phyloP scores from a whole-genome alignment of 805 yeast genomes.

The Metschnikowia matae region DNA sequence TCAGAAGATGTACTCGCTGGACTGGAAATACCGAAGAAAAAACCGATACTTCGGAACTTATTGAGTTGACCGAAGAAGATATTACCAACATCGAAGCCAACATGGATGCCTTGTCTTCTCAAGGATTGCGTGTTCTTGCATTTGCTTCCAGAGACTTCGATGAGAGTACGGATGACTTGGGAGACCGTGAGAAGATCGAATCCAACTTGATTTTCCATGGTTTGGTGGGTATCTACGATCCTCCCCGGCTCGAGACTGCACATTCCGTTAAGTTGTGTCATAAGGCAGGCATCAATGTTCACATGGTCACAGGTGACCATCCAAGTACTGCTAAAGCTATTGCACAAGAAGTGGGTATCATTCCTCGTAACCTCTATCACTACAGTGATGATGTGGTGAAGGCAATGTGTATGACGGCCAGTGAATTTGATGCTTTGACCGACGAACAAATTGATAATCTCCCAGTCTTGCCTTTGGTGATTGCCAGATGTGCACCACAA shows the following conservation, averaged over 20 bases:
- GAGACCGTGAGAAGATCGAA: slow-evolving; percentile 18
- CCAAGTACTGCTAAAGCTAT: slow-evolving; percentile 21
- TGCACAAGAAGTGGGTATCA: slow-evolving; percentile 22
- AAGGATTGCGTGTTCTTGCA: slow-evolving; percentile 21
- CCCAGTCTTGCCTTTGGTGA: slow-evolving; percentile 69
- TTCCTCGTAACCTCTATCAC: slow-evolving; percentile 45
- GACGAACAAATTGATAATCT: slow-evolving; percentile 57
- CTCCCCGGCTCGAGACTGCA: slow-evolving; percentile 20
- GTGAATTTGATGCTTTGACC: slow-evolving; percentile 59
- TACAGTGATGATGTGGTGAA: slow-evolving; percentile 53
- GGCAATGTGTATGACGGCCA: slow-evolving; percentile 73
- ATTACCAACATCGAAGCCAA: slow-evolving; percentile 14
- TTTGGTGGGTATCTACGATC: slow-evolving; percentile 21
- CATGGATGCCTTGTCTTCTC: slow-evolving; percentile 19
- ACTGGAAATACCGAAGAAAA: slow-evolving; percentile 17
- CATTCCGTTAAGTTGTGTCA: slow-evolving; percentile 18
- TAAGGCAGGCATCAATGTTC: slow-evolving; percentile 20
- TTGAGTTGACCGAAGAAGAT: slow-evolving; percentile 16
- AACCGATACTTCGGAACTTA: slow-evolving; percentile 14
- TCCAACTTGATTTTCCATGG: slow-evolving; percentile 19
- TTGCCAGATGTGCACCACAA: slow-evolving; percentile 81
- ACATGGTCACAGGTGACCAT: slow-evolving; percentile 22
- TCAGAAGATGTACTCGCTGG: slow-evolving; percentile 18
- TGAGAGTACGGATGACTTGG: slow-evolving; percentile 9
- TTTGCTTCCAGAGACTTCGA: slow-evolving; percentile 17